phyloP scores from a whole-genome alignment of 2,329 filamentous ascomycete species.

The Pyrenophora graminea region DNA sequence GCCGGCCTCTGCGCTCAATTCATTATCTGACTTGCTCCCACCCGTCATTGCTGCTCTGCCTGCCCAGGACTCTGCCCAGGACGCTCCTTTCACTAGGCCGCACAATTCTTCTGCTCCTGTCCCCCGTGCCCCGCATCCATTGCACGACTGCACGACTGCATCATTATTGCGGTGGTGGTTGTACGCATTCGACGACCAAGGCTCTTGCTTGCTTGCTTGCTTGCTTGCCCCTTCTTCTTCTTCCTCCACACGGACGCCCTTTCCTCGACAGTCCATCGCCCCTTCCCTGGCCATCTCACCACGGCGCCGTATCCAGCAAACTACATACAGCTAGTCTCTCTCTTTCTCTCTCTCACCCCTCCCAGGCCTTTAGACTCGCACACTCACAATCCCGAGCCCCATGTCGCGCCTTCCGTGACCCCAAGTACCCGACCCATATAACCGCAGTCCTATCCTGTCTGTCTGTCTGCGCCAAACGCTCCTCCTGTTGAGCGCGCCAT shows the following conservation, averaged over 20 bases:
- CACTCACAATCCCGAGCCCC: neutral
- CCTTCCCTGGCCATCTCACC: slow-evolving; percentile 14
- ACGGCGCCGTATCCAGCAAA: neutral
- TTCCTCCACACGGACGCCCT: neutral
- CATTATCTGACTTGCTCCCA: slow-evolving; percentile 13
- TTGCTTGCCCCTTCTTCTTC: neutral
- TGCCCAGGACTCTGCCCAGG: slow-evolving; percentile 5
- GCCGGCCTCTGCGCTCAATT: slow-evolving; percentile 14
- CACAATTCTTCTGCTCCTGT: slow-evolving; percentile 11
- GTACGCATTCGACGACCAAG: neutral
- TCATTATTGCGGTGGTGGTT: neutral
- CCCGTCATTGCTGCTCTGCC: slow-evolving; percentile 2
- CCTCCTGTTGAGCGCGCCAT: slow-evolving; percentile 5
- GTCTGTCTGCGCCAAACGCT: slow-evolving; percentile 11
- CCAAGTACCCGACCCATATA: slow-evolving; percentile 10
- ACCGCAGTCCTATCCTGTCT: slow-evolving; percentile 17
- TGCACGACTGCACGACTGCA: too few species aligned
- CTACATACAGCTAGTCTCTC: too few species aligned
- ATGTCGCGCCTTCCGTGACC: slow-evolving; percentile 6
- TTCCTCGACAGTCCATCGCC: slow-evolving; percentile 7
- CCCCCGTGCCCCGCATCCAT: neutral
- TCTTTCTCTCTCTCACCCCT: neutral
- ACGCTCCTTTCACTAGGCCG: slow-evolving; percentile 8
- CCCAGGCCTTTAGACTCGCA: too few species aligned
- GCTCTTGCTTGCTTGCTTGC: neutral